These are phyloP conservation scores for Epichloe festucae DNA, from an alignment of 2,329 filamentous ascomycete species.

Conservation along the genomic window DNA sequence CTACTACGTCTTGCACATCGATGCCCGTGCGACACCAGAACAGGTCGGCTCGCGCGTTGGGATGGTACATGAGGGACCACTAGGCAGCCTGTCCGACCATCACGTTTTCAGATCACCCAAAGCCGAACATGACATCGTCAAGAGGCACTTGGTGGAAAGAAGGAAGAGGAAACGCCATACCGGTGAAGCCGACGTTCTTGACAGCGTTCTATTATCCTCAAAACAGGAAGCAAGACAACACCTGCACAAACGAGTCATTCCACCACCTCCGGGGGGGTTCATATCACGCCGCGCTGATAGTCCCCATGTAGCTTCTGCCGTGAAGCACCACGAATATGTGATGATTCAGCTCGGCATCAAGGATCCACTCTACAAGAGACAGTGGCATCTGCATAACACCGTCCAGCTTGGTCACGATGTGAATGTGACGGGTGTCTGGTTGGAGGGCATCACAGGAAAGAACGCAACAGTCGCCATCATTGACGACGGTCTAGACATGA, in stretches of 20 bases:
- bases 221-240: conserved; percentile 50
- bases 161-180: conserved; percentile 49
- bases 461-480: conserved; percentile 87
- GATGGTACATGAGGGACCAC: conserved; percentile 64
- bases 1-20: conserved; percentile 86
- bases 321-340: conserved; percentile 46
- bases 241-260: conserved; percentile 39
- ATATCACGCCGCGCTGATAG: conserved; percentile 8
- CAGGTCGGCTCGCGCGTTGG: conserved; percentile 62
- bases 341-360: conserved; percentile 57
- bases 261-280: conserved; percentile 22
- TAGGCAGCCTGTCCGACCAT: conserved; percentile 68
- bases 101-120: conserved; percentile 72
- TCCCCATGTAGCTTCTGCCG: conserved; percentile 25
- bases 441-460: conserved; percentile 78
- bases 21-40: conserved; percentile 48
- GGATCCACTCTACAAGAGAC: conserved; percentile 84
- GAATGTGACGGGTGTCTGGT: conserved; percentile 91
- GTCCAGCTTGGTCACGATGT: conserved; percentile 76
- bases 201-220: conserved; percentile 63
- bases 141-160: conserved; percentile 36
- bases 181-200: conserved; percentile 45
- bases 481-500: conserved; percentile 91
- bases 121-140: conserved; percentile 45
- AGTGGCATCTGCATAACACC: conserved; percentile 91